These are phyloP conservation scores for Yarrowia yakushimensis DNA, from an alignment of 805 yeast species.

Conservation along the genomic window DNA sequence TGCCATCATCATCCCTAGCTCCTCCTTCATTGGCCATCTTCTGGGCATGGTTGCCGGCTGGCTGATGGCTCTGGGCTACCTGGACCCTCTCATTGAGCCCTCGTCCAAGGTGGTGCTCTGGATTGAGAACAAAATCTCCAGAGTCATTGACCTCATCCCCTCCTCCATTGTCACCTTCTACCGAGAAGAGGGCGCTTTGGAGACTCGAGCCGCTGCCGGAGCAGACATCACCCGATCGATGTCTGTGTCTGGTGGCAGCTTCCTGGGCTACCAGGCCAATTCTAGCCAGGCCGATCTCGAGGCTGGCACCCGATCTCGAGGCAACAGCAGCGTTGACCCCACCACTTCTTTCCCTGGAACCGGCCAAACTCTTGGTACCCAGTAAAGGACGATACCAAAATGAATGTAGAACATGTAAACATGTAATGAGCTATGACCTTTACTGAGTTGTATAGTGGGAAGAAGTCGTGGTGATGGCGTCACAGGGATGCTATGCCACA, in stretches of 20 bases:
- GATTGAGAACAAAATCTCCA: slow-evolving; percentile 56
- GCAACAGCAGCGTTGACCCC: slow-evolving; percentile 1
- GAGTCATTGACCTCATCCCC: slow-evolving; percentile 53
- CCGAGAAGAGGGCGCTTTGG: slow-evolving; percentile 18
- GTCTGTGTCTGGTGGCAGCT: neutral
- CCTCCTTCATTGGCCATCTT: slow-evolving; percentile 72
- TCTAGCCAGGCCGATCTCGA: slow-evolving; percentile 2
- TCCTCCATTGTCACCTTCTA: slow-evolving; percentile 29
- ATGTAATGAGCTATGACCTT: slow-evolving; percentile 18
- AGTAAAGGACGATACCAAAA: slow-evolving; percentile 1
- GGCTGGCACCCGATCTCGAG: slow-evolving; percentile 13
- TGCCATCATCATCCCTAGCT: slow-evolving; percentile 56
- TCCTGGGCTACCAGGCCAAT: slow-evolving; percentile 1
- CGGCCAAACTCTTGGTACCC: slow-evolving; percentile 15
- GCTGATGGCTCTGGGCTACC: slow-evolving; percentile 50
- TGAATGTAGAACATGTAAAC: slow-evolving; percentile 8
- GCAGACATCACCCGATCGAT: neutral
- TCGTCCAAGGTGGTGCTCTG: slow-evolving; percentile 53
- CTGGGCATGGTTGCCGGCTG: slow-evolving; percentile 67
- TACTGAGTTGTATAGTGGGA: too few relatives aligned
- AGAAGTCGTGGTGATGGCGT: too few relatives aligned
- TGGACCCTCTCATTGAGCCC: slow-evolving; percentile 57
- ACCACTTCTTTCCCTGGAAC: neutral
- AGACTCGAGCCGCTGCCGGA: slow-evolving; percentile 1
- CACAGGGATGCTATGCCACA: too few relatives aligned